Evolutionary conservation across 805 yeast species (phyloP).

Genomic region (Zygosaccharomyces rouxii): DNA sequence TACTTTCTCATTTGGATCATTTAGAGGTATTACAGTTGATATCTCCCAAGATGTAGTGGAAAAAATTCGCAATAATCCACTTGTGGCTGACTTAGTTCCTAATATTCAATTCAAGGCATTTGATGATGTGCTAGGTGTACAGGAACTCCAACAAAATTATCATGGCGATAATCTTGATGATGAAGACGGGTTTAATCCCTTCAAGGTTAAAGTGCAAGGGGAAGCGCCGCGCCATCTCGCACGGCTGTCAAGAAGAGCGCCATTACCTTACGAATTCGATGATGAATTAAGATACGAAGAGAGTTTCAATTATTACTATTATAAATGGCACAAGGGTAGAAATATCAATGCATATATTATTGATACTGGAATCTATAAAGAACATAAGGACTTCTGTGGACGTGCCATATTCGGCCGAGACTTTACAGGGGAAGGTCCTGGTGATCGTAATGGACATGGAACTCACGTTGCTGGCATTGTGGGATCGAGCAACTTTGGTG

Average conservation of each 20-base stretch:
- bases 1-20: conserved; percentile 61
- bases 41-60: conserved; percentile 47
- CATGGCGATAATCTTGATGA: conserved; percentile 6
- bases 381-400: conserved; percentile 60
- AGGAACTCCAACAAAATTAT: conserved; percentile 1
- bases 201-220: conserved; percentile 29
- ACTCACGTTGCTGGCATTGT: conserved; percentile 90
- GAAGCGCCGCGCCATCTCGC: conserved; percentile 67
- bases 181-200: conserved; percentile 5
- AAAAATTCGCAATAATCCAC: conserved; percentile 51
- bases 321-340: conserved; percentile 45
- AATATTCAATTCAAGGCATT: conserved; percentile 59
- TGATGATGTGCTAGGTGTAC: conserved; percentile 30
- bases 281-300: conserved; percentile 21
- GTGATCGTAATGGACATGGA: conserved; percentile 81
- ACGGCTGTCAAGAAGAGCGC: conserved; percentile 50
- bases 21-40: conserved; percentile 65
- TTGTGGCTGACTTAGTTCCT: conserved; percentile 64
- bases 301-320: conserved; percentile 45
- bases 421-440: conserved; percentile 55
- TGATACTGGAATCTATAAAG: conserved; percentile 73
- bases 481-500: conserved; percentile 77
- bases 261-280: conserved; percentile 30
- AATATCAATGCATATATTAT: conserved; percentile 70
- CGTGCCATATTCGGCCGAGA: conserved; percentile 58